Evolutionary conservation across 495 filamentous ascomycete species (phyloP).

Genomic region (Darksidea phi): DNA sequence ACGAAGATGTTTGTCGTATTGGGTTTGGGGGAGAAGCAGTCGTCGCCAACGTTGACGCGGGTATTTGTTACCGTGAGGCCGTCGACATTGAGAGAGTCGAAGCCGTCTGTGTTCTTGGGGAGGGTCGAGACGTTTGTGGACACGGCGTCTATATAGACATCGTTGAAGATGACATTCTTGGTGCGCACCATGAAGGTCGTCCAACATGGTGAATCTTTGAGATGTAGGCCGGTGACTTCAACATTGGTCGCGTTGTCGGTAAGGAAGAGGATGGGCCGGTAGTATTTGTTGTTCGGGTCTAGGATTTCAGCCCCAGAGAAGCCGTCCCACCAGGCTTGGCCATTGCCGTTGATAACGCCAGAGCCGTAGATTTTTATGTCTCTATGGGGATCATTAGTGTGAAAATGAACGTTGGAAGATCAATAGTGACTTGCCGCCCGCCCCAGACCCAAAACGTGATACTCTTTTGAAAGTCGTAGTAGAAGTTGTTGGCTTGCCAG

Average conservation of each 20-base stretch:
- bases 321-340: constrained; percentile 68
- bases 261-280: constrained; percentile 61
- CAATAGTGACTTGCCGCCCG: constrained; percentile 16
- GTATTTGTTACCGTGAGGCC: constrained; percentile 68
- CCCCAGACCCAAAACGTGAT: constrained; percentile 70
- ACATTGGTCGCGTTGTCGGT: constrained; percentile 56
- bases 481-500: constrained; percentile 65
- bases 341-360: constrained; percentile 65
- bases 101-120: constrained; percentile 66
- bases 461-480: constrained; percentile 62
- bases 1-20: constrained; percentile 72
- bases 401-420: not conserved
- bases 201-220: constrained; percentile 66
- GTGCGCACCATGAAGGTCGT: constrained; percentile 69
- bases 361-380: constrained; percentile 68
- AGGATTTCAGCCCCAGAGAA: constrained; percentile 28
- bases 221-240: constrained; percentile 58
- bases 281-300: constrained; percentile 40
- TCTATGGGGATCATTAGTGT: constrained; percentile 25
- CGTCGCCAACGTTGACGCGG: constrained; percentile 66
- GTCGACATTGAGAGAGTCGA: constrained; percentile 61
- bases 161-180: constrained; percentile 65
- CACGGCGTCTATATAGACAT: constrained; percentile 59
- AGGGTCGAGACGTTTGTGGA: constrained; percentile 39
- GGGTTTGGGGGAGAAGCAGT: constrained; percentile 75